Base-by-base conservation (phyloP, 345 rosid genomes). In the Excoecaria cochinchinensis region DNA sequence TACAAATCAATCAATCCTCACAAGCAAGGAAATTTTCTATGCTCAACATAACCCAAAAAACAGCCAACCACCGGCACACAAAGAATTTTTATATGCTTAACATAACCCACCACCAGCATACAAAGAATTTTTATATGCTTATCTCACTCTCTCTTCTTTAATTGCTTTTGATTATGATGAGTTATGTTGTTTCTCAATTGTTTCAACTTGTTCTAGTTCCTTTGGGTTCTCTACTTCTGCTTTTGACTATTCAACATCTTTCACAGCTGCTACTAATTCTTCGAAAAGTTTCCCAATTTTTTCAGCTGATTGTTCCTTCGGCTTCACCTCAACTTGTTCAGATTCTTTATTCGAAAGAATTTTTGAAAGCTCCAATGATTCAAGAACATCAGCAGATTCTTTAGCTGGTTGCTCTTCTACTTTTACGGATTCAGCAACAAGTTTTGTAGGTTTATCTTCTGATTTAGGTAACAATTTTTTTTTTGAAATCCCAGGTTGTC, bases 21-120 rank as follows among this genome's bases (percentile, higher is more conserved):
- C 58, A 47, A 71, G 55, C 9, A 52, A 24, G 55, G 19, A 22
- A 24, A 12, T 61, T 36, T 48, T 51, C 25, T 62, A 5, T 62
- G 62, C 74, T 22, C 42, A 71, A 22, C 42, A 71, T 1, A 50
- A 55, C 72, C 44, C 19, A 1, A 21, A 57, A 51, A 51, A 48
- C n/a, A 50, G n/a, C 24, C 80, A 77, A 66, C 66, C 61, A 21
- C 56, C 71, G 46, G 11, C 57, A 56, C 67, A 39, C 72, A 46
- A 9, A 55, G 11, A n/a, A n/a, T n/a, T n/a, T n/a, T n/a, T n/a
- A n/a, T n/a, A n/a, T n/a, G n/a, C n/a, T n/a, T n/a, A n/a, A n/a
- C n/a, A n/a, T n/a, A n/a, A n/a, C n/a, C n/a, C n/a, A n/a, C n/a
- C n/a, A n/a, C n/a, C n/a, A n/a, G n/a, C n/a, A n/a, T n/a, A n/a